These are phyloP conservation scores for Xylaria telfairii DNA, from an alignment of 495 filamentous ascomycete genomes.

Conservation along the genomic window DNA sequence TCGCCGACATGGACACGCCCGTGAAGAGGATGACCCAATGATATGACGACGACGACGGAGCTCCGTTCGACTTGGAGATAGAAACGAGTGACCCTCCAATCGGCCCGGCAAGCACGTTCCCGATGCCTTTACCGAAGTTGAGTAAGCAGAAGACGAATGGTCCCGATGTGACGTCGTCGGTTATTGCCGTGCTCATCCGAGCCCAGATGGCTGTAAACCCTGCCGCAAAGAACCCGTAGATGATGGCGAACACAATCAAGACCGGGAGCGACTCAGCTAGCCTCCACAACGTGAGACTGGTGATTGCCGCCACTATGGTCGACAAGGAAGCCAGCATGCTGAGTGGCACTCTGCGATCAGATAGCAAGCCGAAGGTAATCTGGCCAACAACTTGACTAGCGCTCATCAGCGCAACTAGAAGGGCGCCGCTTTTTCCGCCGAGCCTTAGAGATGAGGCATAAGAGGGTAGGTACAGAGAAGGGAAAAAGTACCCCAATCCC, in stretches of 20 bases:
- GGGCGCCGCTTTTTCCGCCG: conserved; percentile 9
- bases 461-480: conserved; percentile 32
- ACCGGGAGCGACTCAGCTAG: conserved; percentile 33
- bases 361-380: conserved; percentile 42
- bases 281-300: conserved; percentile 42
- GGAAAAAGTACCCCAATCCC: conserved; percentile 32
- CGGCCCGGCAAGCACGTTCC: conserved; percentile 34
- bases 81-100: conserved; percentile 14
- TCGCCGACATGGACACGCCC: conserved; percentile 13
- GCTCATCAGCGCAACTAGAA: conserved; percentile 43
- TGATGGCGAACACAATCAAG: conserved; percentile 38
- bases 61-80: conserved; percentile 3
- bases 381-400: conserved; percentile 43
- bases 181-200: conserved; percentile 38
- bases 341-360: conserved; percentile 53
- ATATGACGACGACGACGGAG: conserved; percentile 5
- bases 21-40: conserved; percentile 14
- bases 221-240: conserved; percentile 48
- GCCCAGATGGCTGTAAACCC: conserved; percentile 42
- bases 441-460: conserved; percentile 33
- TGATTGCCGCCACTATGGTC: conserved; percentile 34
- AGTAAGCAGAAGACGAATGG: conserved; percentile 36
- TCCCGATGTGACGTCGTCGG: conserved; percentile 28
- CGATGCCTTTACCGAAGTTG: conserved; percentile 44
- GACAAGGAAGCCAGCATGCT: conserved; percentile 57